Percentiles rank a stretch among this genome's conserved stretches.
phyloP scores from a whole-genome alignment of 192 early-diverging fungal species.

The Mortierella antarctica region DNA sequence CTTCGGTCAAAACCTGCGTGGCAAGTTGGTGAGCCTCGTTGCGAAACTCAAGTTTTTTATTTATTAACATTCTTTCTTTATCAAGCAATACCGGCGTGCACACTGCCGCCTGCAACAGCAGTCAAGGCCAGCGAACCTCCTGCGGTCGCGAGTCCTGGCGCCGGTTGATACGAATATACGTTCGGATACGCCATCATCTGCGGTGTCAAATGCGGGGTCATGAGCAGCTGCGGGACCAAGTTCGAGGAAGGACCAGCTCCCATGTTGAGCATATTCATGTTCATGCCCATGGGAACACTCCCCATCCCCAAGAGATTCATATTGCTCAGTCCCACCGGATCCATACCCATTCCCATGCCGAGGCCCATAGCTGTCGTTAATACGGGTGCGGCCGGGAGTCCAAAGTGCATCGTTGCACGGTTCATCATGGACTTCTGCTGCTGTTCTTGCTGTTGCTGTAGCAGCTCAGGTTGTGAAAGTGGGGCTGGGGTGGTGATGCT shows the following conservation, averaged over 20 bases:
- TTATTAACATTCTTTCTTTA: too few relatives aligned
- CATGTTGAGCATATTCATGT: conserved; percentile 20
- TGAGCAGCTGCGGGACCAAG: conserved; percentile 9
- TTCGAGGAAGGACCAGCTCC: background rate
- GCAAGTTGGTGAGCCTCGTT: too few relatives aligned
- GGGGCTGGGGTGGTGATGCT: background rate
- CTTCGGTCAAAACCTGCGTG: too few relatives aligned
- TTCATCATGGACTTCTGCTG: background rate
- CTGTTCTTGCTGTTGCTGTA: background rate
- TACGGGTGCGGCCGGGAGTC: conserved; percentile 23
- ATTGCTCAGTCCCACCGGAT: background rate
- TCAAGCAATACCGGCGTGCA: too few relatives aligned
- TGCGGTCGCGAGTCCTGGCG: too few relatives aligned
- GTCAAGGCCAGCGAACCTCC: too few relatives aligned
- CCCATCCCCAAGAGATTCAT: conserved; percentile 1
- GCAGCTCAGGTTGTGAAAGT: background rate
- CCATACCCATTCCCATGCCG: conserved; percentile 20
- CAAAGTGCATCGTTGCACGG: conserved; percentile 9
- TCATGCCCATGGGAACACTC: background rate
- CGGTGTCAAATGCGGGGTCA: conserved; percentile 24
- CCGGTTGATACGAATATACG: conserved; percentile 2
- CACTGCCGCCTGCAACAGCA: too few relatives aligned
- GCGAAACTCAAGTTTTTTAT: too few relatives aligned
- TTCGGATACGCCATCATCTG: conserved; percentile 9
- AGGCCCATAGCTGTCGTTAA: conserved; percentile 27